Conservation (phyloP, 2,329 filamentous ascomycete genomes). For the Malbranchea zuffiana region DNA sequence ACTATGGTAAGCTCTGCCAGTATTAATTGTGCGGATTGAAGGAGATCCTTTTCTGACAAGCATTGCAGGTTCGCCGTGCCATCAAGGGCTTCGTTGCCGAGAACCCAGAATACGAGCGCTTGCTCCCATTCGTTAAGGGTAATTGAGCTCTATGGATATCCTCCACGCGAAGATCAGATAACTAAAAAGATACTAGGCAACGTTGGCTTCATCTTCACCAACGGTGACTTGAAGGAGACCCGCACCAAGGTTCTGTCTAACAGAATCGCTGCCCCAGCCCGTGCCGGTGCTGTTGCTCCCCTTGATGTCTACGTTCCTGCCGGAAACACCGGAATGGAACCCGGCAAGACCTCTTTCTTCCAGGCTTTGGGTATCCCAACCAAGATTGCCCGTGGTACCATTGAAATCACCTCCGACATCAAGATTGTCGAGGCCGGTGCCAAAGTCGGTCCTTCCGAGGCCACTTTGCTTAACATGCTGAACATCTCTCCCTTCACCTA, state of each 20-base stretch:
- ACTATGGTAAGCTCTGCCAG: constrained; percentile 65
- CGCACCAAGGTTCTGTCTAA: constrained; percentile 93
- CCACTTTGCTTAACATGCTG: constrained; percentile 97
- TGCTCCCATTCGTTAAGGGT: constrained; percentile 87
- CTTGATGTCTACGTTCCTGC: constrained; percentile 88
- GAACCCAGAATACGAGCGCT: constrained; percentile 93
- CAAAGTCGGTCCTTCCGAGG: constrained; percentile 99
- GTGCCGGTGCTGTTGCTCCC: constrained; percentile 94
- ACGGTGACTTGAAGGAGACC: constrained; percentile 79
- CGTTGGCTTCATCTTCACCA: constrained; percentile 99
- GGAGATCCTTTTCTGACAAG: constrained; percentile 13
- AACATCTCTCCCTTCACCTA: constrained; percentile 99
- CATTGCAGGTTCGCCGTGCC: constrained; percentile 72
- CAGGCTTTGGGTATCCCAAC: constrained; percentile 99
- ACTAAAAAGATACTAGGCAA: too few relatives aligned
- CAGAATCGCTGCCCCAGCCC: constrained; percentile 93
- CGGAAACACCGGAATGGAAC: constrained; percentile 99
- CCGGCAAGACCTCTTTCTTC: constrained; percentile 99
- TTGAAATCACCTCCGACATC: constrained; percentile 96
- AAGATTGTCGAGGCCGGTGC: constrained; percentile 87
- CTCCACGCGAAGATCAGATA: too few relatives aligned
- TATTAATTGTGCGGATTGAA: background rate
- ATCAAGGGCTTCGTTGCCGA: constrained; percentile 88
- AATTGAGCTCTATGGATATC: constrained; percentile 14
- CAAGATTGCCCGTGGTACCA: constrained; percentile 99